phyloP scores from a whole-genome alignment of 176 grass and related monocot genomes.

The Alopecurus myosuroides region DNA sequence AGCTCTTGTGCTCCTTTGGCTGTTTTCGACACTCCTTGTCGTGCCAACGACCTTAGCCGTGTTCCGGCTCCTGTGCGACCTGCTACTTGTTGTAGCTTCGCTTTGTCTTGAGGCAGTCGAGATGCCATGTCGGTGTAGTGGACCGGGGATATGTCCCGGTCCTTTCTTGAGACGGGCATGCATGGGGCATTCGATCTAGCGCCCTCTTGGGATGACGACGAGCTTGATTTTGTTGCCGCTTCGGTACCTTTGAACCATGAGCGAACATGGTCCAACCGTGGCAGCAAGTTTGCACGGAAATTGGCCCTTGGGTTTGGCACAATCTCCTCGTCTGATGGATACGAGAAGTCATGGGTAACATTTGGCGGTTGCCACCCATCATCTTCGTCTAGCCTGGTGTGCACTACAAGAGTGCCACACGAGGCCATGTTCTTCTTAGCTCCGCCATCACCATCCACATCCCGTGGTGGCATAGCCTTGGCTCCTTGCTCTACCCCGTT shows the following conservation, averaged over 20 bases:
- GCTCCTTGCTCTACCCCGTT: not conserved
- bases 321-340: not conserved
- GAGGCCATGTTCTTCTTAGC: not conserved
- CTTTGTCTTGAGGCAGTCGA: not conserved
- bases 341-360: not conserved
- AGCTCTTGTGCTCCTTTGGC: rapidly evolving
- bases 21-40: not conserved
- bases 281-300: not conserved
- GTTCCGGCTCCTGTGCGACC: not conserved
- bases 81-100: not conserved
- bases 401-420: not conserved
- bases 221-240: not conserved
- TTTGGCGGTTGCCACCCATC: not conserved
- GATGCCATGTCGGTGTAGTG: not conserved
- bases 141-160: not conserved
- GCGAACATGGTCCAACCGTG: not conserved
- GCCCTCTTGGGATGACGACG: not conserved
- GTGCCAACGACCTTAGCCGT: not conserved
- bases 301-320: not conserved
- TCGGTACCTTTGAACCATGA: not conserved
- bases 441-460: not conserved
- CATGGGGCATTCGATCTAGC: not conserved
- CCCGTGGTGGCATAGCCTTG: not conserved
- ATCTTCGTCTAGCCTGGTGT: not conserved
- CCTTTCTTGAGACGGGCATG: not conserved